These are phyloP conservation scores for Geoglossum glabrum DNA, from an alignment of 495 filamentous ascomycete genomes.

Conservation along the genomic window DNA sequence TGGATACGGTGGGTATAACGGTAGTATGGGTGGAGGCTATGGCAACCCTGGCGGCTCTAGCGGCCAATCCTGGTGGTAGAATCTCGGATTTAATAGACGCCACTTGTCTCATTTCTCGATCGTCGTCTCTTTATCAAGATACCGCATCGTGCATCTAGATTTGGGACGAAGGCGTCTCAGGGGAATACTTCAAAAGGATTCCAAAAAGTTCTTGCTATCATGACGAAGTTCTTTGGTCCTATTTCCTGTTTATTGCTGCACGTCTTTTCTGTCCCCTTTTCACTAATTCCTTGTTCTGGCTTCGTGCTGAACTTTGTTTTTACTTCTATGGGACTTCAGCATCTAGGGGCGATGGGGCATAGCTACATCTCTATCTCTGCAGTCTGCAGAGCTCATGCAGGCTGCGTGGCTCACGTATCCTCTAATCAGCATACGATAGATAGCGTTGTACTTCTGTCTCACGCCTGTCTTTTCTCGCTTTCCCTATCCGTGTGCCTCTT, in stretches of 20 bases:
- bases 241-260: slow-evolving; percentile 14
- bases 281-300: slow-evolving; percentile 19
- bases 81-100: slow-evolving; percentile 11
- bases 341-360: slow-evolving; percentile 1
- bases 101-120: slow-evolving; percentile 1
- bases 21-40: slow-evolving; percentile 33
- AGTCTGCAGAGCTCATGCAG: slow-evolving; percentile 27
- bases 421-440: slow-evolving; percentile 49
- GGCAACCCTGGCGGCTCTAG: slow-evolving; percentile 73
- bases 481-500: slow-evolving; percentile 33
- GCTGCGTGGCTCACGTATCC: slow-evolving; percentile 29
- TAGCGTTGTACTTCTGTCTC: slow-evolving; percentile 46
- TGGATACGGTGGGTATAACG: slow-evolving; percentile 12
- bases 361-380: slow-evolving; percentile 11
- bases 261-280: slow-evolving; percentile 13
- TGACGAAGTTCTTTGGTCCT: slow-evolving; percentile 28
- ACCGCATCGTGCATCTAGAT: slow-evolving; percentile 8
- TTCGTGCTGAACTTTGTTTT: slow-evolving; percentile 20
- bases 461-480: slow-evolving; percentile 18
- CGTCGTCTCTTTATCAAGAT: slow-evolving; percentile 1
- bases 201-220: slow-evolving; percentile 17
- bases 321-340: slow-evolving; percentile 16
- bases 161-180: slow-evolving; percentile 15
- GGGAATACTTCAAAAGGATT: slow-evolving; percentile 4
- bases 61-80: slow-evolving; percentile 94